Conservation (phyloP, 805 yeast genomes). For the Hagleromyces aurorensis region DNA sequence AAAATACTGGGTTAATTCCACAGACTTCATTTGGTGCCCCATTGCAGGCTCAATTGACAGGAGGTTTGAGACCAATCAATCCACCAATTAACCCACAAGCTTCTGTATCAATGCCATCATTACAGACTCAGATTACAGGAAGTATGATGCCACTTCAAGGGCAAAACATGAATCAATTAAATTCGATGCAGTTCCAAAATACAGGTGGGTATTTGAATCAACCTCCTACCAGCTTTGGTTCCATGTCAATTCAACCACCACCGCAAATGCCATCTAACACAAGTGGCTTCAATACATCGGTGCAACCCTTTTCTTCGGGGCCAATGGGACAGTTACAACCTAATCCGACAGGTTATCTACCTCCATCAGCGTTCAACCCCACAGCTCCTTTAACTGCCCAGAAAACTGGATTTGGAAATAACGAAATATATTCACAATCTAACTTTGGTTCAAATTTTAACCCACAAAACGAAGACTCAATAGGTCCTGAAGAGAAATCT, state of each 20-base stretch:
- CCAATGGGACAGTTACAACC: conserved; percentile 2
- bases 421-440: conserved; percentile 32
- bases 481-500: conserved; percentile 78
- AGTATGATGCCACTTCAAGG: conserved; percentile 4
- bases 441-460: conserved; percentile 30
- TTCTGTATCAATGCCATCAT: conserved; percentile 21
- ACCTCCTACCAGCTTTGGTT: conserved; percentile 14
- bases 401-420: conserved; percentile 40
- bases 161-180: conserved; percentile 2
- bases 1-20: conserved; percentile 37
- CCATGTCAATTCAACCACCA: conserved; percentile 3
- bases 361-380: conserved; percentile 35
- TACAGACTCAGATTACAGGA: conserved; percentile 50
- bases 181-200: conserved; percentile 18
- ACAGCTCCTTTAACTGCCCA: conserved; percentile 34
- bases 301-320: no score
- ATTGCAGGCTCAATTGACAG: conserved; percentile 21
- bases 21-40: conserved; percentile 33
- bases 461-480: conserved; percentile 47
- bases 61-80: no score
- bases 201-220: conserved; percentile 31
- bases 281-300: conserved; percentile 2
- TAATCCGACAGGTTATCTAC: conserved; percentile 63
- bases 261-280: conserved; percentile 2
- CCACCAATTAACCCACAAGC: conserved; percentile 25